Conservation (phyloP, 2,329 filamentous ascomycete genomes). For the Xylariaceae sp. region DNA sequence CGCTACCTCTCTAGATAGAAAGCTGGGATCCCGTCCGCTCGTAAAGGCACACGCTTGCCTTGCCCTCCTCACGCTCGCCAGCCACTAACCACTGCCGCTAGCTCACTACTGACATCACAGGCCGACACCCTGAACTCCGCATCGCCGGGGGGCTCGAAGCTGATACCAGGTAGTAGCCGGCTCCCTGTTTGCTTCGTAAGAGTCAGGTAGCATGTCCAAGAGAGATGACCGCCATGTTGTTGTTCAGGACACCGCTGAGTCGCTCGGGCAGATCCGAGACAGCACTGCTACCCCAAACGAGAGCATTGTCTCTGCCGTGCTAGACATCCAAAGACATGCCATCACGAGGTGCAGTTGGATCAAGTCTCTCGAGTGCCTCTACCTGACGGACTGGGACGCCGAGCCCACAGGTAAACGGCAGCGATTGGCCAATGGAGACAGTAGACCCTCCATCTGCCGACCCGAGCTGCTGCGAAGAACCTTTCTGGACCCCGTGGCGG, state of each 20-base stretch:
- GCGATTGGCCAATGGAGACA: slow-evolving; percentile 22
- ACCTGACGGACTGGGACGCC: slow-evolving; percentile 15
- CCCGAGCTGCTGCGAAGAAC: slow-evolving; percentile 24
- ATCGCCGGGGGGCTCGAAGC: slow-evolving; percentile 6
- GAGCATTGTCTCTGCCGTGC: slow-evolving; percentile 24
- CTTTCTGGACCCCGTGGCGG: slow-evolving; percentile 23
- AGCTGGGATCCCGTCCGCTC: background rate
- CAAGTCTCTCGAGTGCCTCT: slow-evolving; percentile 29
- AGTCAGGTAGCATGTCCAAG: slow-evolving; percentile 25
- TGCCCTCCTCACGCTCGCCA: background rate
- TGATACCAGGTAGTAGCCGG: background rate
- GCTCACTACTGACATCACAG: background rate
- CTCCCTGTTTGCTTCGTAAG: slow-evolving; percentile 1
- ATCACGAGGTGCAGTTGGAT: slow-evolving; percentile 28
- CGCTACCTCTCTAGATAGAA: background rate
- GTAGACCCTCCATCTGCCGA: slow-evolving; percentile 16
- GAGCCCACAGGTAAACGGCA: slow-evolving; percentile 27
- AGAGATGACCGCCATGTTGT: slow-evolving; percentile 21
- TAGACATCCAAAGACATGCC: slow-evolving; percentile 24
- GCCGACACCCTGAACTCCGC: background rate
- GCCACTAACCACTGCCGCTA: background rate
- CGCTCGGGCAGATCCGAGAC: slow-evolving; percentile 28
- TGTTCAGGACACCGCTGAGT: slow-evolving; percentile 28
- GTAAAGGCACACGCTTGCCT: slow-evolving; percentile 3
- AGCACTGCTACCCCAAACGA: slow-evolving; percentile 6